These are phyloP conservation scores for Zanthoxylum bungeanum DNA, from an alignment of 345 rosid genomes.

Conservation along the genomic window DNA sequence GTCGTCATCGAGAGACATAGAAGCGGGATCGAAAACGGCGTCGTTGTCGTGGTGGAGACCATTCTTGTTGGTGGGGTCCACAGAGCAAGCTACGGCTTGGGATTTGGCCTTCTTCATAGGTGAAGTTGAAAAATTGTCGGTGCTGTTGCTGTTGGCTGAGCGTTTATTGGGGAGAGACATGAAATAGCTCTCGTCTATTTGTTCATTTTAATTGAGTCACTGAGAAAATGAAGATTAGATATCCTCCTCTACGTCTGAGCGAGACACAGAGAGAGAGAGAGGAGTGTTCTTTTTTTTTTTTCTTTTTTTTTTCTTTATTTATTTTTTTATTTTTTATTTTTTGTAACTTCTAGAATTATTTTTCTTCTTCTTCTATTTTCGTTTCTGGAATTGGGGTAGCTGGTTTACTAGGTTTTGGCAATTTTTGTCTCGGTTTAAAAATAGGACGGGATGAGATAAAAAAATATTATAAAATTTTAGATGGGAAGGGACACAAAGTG, in stretches of 20 bases:
- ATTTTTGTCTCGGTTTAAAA: too few species aligned
- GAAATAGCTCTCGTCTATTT: slow-evolving; percentile 26
- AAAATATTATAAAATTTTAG: too few species aligned
- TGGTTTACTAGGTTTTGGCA: too few species aligned
- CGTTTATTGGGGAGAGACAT: slow-evolving; percentile 94
- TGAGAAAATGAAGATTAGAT: background rate
- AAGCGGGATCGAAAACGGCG: slow-evolving; percentile 51
- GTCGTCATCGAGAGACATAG: slow-evolving; percentile 57
- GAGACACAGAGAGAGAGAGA: background rate
- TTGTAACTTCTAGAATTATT: background rate
- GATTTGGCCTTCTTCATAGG: slow-evolving; percentile 78
- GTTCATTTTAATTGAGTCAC: slow-evolving; percentile 23
- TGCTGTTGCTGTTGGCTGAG: slow-evolving; percentile 38
- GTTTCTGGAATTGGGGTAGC: too few species aligned
- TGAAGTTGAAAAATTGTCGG: slow-evolving; percentile 10
- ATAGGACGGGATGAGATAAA: too few species aligned
- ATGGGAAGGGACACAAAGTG: too few species aligned
- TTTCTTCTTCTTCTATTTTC: background rate
- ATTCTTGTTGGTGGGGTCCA: slow-evolving; percentile 46
- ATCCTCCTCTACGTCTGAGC: too few species aligned
- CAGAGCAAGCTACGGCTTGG: slow-evolving; percentile 53
- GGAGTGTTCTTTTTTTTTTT: too few species aligned
- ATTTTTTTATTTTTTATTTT: background rate
- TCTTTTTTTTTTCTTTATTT: too few species aligned
- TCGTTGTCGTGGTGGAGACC: slow-evolving; percentile 50